Evolutionary conservation across 441 rosid genomes (phyloP).

Genomic region (Corymbia citriodora): DNA sequence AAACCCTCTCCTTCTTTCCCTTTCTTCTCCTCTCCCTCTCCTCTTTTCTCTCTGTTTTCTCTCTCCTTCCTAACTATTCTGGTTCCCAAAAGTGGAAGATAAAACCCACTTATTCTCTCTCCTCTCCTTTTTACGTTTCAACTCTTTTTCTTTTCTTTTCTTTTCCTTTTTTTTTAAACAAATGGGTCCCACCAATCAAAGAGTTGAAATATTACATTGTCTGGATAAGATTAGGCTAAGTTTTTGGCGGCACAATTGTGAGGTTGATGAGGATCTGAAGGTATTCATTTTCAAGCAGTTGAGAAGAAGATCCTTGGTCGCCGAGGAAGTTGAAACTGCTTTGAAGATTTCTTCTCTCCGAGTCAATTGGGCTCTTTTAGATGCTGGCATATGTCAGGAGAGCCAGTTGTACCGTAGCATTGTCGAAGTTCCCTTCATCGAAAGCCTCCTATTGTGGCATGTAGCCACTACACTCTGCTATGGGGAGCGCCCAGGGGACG

Average conservation of each 20-base stretch:
- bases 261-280: not conserved
- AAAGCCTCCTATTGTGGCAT: not conserved
- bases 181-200: no score
- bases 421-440: not conserved
- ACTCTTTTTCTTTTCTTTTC: no score
- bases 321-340: not conserved
- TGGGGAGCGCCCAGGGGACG: rapidly evolving
- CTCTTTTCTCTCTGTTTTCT: no score
- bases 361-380: not conserved
- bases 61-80: no score
- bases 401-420: not conserved
- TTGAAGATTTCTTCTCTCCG: not conserved
- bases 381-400: rapidly evolving
- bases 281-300: not conserved
- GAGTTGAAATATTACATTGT: no score
- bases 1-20: no score
- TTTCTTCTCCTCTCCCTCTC: no score
- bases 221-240: not conserved
- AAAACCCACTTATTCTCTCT: no score
- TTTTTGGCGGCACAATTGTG: rapidly evolving
- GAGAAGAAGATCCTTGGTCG: not conserved
- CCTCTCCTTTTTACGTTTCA: no score
- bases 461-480: not conserved
- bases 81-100: no score
- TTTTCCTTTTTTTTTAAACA: no score